Conservation (phyloP, 2,329 filamentous ascomycete genomes). For the Helicocarpus griseus region DNA sequence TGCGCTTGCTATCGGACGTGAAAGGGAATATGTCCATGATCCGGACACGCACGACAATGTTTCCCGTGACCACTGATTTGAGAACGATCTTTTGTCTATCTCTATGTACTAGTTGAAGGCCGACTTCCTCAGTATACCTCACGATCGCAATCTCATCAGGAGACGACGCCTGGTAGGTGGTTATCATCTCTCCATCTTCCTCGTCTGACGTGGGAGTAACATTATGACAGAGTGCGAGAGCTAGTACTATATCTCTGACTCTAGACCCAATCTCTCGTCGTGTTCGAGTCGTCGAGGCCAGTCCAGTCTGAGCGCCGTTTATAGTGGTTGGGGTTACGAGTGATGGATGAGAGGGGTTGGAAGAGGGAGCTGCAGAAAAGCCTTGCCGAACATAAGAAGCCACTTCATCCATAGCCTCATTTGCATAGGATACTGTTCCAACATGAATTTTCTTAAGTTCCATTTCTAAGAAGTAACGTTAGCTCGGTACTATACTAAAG, state of each 20-base stretch:
- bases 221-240: slow-evolving; percentile 89
- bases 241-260: slow-evolving; percentile 85
- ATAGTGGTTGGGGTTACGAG: slow-evolving; percentile 70
- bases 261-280: slow-evolving; percentile 87
- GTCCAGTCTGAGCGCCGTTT: slow-evolving; percentile 50
- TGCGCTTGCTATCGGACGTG: slow-evolving; percentile 93
- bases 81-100: slow-evolving; percentile 80
- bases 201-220: slow-evolving; percentile 87
- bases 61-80: slow-evolving; percentile 63
- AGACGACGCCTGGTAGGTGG: slow-evolving; percentile 90
- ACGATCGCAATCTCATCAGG: slow-evolving; percentile 98
- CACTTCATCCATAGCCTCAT: slow-evolving; percentile 98
- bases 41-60: slow-evolving; percentile 68
- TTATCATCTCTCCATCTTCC: slow-evolving; percentile 64
- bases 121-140: slow-evolving; percentile 86
- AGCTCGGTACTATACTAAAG: slow-evolving; percentile 13
- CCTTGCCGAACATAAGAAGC: slow-evolving; percentile 74
- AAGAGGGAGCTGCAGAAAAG: slow-evolving; percentile 48
- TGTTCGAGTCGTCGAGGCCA: slow-evolving; percentile 62
- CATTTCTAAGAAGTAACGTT: slow-evolving; percentile 56
- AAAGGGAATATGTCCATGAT: slow-evolving; percentile 96
- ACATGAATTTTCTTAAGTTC: slow-evolving; percentile 98
- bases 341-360: slow-evolving; percentile 37
- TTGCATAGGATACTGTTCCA: slow-evolving; percentile 94
- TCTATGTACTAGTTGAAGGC: slow-evolving; percentile 70